A percentile compares a stretch with the other conserved stretches of the same genome.
These are phyloP conservation scores for Neurospora sp. DNA, from an alignment of 495 filamentous ascomycete genomes.

Conservation along the genomic window DNA sequence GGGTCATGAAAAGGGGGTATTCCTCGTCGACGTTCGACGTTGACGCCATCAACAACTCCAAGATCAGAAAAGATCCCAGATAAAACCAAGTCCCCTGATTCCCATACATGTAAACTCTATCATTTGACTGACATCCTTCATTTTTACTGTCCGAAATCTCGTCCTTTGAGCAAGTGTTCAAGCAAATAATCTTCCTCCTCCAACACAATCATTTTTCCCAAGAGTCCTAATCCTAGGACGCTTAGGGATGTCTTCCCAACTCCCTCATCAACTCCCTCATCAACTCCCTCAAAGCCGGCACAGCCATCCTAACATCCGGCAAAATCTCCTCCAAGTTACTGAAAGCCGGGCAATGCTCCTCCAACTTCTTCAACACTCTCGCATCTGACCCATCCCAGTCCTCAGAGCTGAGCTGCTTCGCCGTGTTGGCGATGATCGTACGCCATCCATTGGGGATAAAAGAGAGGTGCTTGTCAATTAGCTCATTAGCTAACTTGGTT, in stretches of 20 bases:
- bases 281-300: background rate
- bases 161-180: background rate
- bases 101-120: no score
- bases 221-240: background rate
- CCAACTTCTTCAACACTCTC: background rate
- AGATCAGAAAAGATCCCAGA: no score
- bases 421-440: background rate
- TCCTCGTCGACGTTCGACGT: background rate
- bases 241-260: background rate
- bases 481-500: background rate
- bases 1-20: background rate
- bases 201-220: no score
- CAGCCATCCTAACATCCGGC: background rate
- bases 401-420: background rate
- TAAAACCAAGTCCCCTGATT: no score
- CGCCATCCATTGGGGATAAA: background rate
- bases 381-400: background rate
- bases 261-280: background rate
- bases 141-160: no score
- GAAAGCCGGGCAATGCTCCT: background rate
- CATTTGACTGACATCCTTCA: no score
- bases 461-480: background rate
- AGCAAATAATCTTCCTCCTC: background rate
- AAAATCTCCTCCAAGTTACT: background rate
- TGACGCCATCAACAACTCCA: no score